phyloP scores from a whole-genome alignment of 2,329 filamentous ascomycete species.

The Aureobasidium musti region DNA sequence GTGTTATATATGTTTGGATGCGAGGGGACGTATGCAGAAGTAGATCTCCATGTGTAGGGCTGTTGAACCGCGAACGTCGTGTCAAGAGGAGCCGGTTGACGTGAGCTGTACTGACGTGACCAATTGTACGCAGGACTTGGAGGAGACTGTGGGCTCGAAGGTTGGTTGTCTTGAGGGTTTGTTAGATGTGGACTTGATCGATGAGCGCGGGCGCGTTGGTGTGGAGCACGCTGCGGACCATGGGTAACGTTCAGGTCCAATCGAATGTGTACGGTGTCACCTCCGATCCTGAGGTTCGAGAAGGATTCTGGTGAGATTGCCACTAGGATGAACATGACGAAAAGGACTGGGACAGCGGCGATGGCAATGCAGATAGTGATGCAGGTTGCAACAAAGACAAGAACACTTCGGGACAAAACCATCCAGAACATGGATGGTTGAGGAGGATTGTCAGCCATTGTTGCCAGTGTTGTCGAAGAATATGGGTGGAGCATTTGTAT shows the following conservation, averaged over 20 bases:
- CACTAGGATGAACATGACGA: conserved; percentile 15
- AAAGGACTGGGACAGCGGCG: neutral
- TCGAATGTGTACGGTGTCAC: neutral
- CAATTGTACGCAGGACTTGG: neutral
- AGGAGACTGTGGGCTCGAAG: neutral
- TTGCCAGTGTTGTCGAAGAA: neutral
- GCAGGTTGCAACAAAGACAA: conserved; percentile 2
- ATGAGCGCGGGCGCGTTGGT: neutral
- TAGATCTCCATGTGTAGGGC: neutral
- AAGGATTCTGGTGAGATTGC: neutral
- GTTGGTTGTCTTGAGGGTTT: neutral
- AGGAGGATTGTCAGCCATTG: conserved; percentile 4
- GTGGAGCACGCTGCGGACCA: neutral
- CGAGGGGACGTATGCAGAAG: neutral
- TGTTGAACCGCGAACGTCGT: neutral
- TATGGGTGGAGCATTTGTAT: neutral
- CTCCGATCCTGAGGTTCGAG: neutral
- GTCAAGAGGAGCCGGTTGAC: neutral
- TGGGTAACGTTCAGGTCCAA: neutral
- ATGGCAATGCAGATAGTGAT: conserved; percentile 1
- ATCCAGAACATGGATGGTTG: neutral
- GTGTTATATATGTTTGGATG: neutral
- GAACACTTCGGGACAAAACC: neutral
- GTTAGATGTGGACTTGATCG: neutral
- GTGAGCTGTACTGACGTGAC: neutral